phyloP scores from a whole-genome alignment of 2,329 filamentous ascomycete genomes.

The Onygenales sp. region DNA sequence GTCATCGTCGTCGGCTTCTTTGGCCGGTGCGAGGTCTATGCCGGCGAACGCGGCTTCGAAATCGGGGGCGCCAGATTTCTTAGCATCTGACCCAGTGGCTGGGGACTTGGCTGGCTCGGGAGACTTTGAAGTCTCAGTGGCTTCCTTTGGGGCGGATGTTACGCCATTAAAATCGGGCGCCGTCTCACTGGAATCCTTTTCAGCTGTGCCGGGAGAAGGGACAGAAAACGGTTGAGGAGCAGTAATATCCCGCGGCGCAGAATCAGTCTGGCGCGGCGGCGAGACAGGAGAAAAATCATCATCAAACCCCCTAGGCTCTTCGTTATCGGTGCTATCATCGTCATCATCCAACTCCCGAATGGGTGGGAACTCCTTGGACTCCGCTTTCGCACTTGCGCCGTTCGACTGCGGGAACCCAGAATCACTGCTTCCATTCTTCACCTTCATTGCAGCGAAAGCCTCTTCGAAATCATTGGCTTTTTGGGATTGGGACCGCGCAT shows the following conservation, averaged over 20 bases:
- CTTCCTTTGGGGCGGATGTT: constrained; percentile 29
- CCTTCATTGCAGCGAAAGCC: constrained; percentile 36
- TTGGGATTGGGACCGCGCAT: constrained; percentile 36
- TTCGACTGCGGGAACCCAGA: constrained; percentile 20
- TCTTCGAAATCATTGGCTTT: constrained; percentile 39
- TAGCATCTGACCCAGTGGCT: neutral
- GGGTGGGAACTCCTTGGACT: constrained; percentile 73
- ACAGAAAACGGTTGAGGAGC: constrained; percentile 32
- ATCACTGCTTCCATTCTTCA: constrained; percentile 37
- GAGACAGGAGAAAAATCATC: constrained; percentile 75
- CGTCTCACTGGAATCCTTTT: constrained; percentile 19
- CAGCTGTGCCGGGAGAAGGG: constrained; percentile 29
- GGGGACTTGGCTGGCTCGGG: constrained; percentile 5
- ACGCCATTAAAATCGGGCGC: constrained; percentile 32
- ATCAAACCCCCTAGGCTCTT: constrained; percentile 62
- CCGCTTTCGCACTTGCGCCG: constrained; percentile 17
- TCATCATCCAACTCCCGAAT: constrained; percentile 78
- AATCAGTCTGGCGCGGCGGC: constrained; percentile 24
- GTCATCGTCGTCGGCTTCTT: constrained; percentile 31
- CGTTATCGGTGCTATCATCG: constrained; percentile 65
- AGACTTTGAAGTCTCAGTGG: constrained; percentile 13
- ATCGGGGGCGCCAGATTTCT: constrained; percentile 29
- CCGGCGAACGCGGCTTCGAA: constrained; percentile 40
- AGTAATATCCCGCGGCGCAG: constrained; percentile 9
- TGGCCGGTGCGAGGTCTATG: constrained; percentile 34